A percentile compares a stretch with the other conserved stretches of the same genome.
phyloP scores from a whole-genome alignment of 2,329 filamentous ascomycete genomes.

The Elsinoe ampelina region DNA sequence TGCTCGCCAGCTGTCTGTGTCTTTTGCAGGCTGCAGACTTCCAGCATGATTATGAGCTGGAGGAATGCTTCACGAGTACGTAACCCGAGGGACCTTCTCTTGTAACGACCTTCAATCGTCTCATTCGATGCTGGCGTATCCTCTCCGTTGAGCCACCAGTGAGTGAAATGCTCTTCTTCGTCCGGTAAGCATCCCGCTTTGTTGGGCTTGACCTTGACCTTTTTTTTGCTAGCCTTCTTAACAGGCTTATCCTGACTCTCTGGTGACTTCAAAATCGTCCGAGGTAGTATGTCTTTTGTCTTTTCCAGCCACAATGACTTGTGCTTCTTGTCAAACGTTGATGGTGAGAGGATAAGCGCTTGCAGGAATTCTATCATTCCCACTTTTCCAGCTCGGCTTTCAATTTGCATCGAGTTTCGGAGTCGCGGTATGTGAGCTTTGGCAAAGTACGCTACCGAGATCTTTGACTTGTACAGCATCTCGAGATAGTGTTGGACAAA shows the following conservation, averaged over 20 bases:
- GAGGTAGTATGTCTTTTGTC: conserved; percentile 41
- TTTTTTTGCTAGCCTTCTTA: conserved; percentile 49
- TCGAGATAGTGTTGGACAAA: conserved; percentile 33
- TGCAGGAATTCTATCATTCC: conserved; percentile 62
- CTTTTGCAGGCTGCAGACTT: conserved; percentile 54
- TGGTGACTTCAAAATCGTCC: conserved; percentile 34
- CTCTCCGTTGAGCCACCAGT: conserved; percentile 60
- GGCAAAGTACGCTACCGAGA: conserved; percentile 72
- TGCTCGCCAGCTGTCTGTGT: too few species aligned
- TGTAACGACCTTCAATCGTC: conserved; percentile 40
- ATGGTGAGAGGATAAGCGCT: conserved; percentile 24
- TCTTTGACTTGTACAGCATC: conserved; percentile 46
- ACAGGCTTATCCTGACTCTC: conserved; percentile 18
- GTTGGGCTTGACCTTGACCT: conserved; percentile 48
- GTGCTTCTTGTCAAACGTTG: conserved; percentile 70
- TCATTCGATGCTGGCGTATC: conserved; percentile 39
- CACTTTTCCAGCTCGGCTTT: conserved; percentile 52
- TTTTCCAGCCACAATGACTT: conserved; percentile 58
- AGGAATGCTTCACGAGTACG: conserved; percentile 69
- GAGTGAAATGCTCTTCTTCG: conserved; percentile 55
- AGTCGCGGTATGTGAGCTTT: conserved; percentile 72
- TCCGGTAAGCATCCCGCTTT: conserved; percentile 59
- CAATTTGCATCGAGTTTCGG: conserved; percentile 57
- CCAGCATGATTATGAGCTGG: conserved; percentile 70
- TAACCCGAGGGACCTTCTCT: conserved; percentile 49